Conservation (phyloP, 768 basidiomycete genomes). For the Boletus rufocinnamomeus region DNA sequence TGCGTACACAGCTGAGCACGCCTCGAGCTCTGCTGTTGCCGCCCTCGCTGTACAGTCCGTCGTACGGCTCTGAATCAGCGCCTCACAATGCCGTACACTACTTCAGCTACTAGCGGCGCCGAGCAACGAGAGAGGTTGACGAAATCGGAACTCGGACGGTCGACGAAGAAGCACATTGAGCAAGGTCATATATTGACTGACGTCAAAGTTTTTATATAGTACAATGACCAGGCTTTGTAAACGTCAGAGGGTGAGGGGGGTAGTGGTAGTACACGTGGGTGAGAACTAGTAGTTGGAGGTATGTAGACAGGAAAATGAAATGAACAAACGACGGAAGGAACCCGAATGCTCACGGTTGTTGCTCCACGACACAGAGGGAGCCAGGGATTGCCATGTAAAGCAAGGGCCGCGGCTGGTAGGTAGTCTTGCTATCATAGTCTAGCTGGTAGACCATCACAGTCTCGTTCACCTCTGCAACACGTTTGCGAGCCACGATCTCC, state of each 20-base stretch:
- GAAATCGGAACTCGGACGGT: no score
- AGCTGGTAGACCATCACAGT: background rate
- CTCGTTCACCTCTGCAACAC: background rate
- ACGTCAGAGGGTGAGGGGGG: background rate
- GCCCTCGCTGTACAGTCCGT: no score
- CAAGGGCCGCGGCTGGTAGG: background rate
- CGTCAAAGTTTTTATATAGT: background rate
- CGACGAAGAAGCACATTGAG: no score
- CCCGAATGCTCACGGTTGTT: background rate
- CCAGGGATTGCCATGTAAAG: background rate
- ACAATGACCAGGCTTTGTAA: background rate
- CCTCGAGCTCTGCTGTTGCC: no score
- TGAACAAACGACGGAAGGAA: background rate
- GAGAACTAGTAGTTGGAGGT: background rate
- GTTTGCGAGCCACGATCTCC: background rate
- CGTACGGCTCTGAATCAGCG: background rate
- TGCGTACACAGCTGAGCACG: no score
- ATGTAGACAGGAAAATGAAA: background rate
- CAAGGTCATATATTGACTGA: no score
- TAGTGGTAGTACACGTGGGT: background rate
- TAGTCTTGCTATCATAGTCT: background rate
- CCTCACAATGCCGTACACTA: no score
- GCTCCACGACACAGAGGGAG: background rate
- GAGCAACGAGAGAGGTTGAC: background rate
- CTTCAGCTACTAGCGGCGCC: no score